Percentiles rank a stretch among this genome's conserved stretches.
Evolutionary conservation across 257 asterid species (phyloP).

Genomic region (Solanum bulbocastanum): DNA sequence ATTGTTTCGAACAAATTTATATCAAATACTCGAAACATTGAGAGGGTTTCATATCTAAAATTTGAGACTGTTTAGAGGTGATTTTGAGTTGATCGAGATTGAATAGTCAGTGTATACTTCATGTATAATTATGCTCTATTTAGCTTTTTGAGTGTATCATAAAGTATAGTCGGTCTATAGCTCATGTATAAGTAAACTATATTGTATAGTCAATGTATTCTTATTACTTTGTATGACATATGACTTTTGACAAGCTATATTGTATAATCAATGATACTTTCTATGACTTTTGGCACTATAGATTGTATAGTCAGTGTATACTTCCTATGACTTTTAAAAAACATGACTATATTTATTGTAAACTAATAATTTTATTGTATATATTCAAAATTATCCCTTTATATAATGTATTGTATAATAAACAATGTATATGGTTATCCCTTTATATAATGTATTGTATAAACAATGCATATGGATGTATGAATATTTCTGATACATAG

Average conservation of each 20-base stretch:
- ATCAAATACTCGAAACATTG: background rate
- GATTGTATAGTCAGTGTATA: background rate
- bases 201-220: background rate
- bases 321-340: background rate
- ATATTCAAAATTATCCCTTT: background rate
- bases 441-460: background rate
- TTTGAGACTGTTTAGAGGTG: background rate
- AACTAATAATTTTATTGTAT: background rate
- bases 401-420: no score
- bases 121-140: background rate
- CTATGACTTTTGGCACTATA: background rate
- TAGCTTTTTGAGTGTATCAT: background rate
- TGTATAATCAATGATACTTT: background rate
- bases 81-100: background rate
- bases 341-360: background rate
- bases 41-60: background rate
- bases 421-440: background rate
- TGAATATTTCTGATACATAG: background rate
- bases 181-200: background rate
- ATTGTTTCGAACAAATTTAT: background rate
- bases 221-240: background rate
- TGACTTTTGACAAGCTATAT: background rate
- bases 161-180: background rate
- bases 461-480: background rate
- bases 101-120: background rate